Evolutionary conservation across 1,139 yeast genomes (phyloP), one percentile per base, ranked within the genome.

Genomic region (Debaryomyces nepalensis): DNA sequence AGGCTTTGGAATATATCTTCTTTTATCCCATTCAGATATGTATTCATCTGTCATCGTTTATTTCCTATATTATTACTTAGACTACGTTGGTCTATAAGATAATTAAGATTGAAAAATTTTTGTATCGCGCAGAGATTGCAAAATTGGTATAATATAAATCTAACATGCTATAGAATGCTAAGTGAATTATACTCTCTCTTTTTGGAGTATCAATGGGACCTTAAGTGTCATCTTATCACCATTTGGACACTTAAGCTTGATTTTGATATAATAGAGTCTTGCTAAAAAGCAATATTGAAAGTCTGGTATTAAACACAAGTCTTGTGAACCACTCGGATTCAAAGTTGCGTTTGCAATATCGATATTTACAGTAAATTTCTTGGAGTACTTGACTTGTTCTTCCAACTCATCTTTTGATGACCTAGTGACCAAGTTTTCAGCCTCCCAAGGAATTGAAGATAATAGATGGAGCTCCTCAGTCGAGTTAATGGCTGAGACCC

Each of bases 1-100:
- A 0, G 86, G 82, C 37, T 81, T 82, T 10, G 93, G 91, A 0
- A 78, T 74, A 55, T 86, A 84, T 48, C 79, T 68, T 47, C 71
- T 68, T 32, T 61, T 72, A 33, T 78, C 83, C 84, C 84, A 79
- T 50, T 76, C 79, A 10, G 75, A 68, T 23, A 66, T 53, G 26
- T 55, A 43, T 35, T 57, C 55, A 45, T 58, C 64, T 22, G 48
- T n/a, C 51, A 47, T 47, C 14, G 14, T 31, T 11, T 15, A n/a
- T n/a, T n/a, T n/a, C n/a, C n/a, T n/a, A n/a, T n/a, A n/a, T n/a
- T n/a, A n/a, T n/a, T n/a, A n/a, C n/a, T n/a, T n/a, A n/a, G n/a
- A n/a, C n/a, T n/a, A n/a, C n/a, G n/a, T n/a, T n/a, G n/a, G n/a
- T n/a, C n/a, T n/a, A n/a, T n/a, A n/a, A n/a, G n/a, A n/a, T n/a